Evolutionary conservation across 257 asterid genomes (phyloP), one percentile per base, ranked within the genome.

Genomic region (Jacaranda mimosifolia): DNA sequence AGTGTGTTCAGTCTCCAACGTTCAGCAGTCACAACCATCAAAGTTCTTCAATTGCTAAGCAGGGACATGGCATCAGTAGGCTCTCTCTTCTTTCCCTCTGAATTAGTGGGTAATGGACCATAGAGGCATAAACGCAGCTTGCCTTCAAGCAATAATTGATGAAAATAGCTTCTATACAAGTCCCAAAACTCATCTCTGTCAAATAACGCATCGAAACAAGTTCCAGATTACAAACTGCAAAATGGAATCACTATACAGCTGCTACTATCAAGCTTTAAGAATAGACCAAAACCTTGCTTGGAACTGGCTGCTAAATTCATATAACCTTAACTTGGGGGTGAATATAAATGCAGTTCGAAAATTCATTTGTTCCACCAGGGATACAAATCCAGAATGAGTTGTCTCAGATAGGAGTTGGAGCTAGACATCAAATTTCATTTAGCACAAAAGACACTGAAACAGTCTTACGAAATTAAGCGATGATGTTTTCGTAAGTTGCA

Each of bases 181-280:
- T 90, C 96, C 99, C 99, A 95, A 75, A 95, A 91, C 89, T 93
- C 99, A 43, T 95, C 97, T 73, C 99, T 95, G 96, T 65, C 79
- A 76, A 65, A 71, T 15, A 68, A 76, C 19, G 49, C 75, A 72
- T 58, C 72, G 40, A 68, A 53, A 9, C 48, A 39, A 60, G 72
- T 45, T 12, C 65, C 39, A 58, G 53, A 77, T 59, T 59, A 79
- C 21, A 3, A 42, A 52, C 45, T 68, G 26, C 13, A 32, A 58
- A 42, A 42, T 15, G 43, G 38, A 70, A 38, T 53, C 57, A 62
- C 17, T 51, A 59, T 65, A 38, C 43, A 66, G 32, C 32, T 26
- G 32, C 32, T 26, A 9, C 36, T 55, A 36, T 18, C 55, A 40
- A 56, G 38, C 3, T 40, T 57, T 60, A 56, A 36, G n/a, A n/a